These are phyloP conservation scores for Pseudozyma pruni DNA, from an alignment of 1,284 basidiomycete species.

Conservation along the genomic window DNA sequence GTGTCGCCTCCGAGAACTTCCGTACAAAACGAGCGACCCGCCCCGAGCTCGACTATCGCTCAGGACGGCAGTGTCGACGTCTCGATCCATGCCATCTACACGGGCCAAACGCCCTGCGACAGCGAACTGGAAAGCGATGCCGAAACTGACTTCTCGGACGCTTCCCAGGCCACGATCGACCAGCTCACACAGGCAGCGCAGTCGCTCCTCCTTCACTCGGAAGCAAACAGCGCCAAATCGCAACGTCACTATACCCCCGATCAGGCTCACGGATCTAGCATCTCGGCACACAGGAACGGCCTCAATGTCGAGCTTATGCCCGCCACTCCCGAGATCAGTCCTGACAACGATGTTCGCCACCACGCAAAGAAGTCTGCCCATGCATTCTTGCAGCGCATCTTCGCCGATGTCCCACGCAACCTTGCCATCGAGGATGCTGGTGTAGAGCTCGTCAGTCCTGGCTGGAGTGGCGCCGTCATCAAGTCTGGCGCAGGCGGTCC, in stretches of 20 bases:
- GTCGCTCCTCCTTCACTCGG: slow-evolving; percentile 30
- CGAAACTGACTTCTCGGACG: slow-evolving; percentile 23
- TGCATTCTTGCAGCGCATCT: slow-evolving; percentile 52
- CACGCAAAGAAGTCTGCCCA: slow-evolving; percentile 53
- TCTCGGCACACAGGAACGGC: slow-evolving; percentile 15
- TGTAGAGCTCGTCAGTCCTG: slow-evolving; percentile 56
- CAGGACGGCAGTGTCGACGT: slow-evolving; percentile 1
- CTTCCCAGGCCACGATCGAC: slow-evolving; percentile 33
- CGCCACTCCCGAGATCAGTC: slow-evolving; percentile 59
- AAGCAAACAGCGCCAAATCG: slow-evolving; percentile 11
- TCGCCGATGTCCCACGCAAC: slow-evolving; percentile 32
- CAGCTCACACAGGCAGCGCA: slow-evolving; percentile 34
- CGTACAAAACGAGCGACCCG: background rate
- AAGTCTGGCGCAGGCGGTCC: slow-evolving; percentile 19
- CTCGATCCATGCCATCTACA: slow-evolving; percentile 31
- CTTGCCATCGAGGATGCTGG: slow-evolving; percentile 54
- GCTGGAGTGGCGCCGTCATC: slow-evolving; percentile 61
- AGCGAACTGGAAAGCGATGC: slow-evolving; percentile 33
- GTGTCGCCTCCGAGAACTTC: slow-evolving; percentile 9
- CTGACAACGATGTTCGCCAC: slow-evolving; percentile 52
- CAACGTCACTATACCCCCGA: slow-evolving; percentile 5
- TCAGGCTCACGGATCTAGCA: slow-evolving; percentile 10
- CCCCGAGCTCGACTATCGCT: slow-evolving; percentile 2
- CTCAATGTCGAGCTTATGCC: slow-evolving; percentile 46
- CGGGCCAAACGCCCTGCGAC: slow-evolving; percentile 35